A percentile compares a stretch with the other conserved stretches of the same genome.
Conservation (phyloP, 2,329 filamentous ascomycete genomes). For the Aspergillus ruber region DNA sequence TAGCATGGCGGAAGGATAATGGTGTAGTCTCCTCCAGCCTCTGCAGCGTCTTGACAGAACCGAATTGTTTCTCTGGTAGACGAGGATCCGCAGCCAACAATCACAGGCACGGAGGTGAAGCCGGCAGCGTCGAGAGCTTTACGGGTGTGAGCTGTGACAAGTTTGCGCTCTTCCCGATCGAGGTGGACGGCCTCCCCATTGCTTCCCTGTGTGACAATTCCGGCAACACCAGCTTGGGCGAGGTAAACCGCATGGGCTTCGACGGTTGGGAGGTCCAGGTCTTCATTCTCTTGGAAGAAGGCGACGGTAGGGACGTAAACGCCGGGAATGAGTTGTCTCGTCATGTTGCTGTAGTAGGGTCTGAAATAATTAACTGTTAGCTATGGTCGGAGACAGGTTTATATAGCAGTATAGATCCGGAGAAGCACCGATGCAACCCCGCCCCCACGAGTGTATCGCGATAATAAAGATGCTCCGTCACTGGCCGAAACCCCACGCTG, state of each 20-base stretch:
- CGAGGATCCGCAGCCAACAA: conserved; percentile 69
- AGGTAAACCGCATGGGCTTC: conserved; percentile 59
- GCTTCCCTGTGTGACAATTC: conserved; percentile 70
- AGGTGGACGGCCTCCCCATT: conserved; percentile 80
- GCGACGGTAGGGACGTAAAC: conserved; percentile 69
- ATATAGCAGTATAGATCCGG: neutral
- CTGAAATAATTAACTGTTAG: conserved; percentile 8
- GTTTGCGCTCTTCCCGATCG: conserved; percentile 61
- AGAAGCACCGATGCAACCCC: neutral
- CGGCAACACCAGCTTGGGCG: conserved; percentile 64
- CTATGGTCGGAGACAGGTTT: neutral
- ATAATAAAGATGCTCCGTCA: neutral
- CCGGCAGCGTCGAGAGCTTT: conserved; percentile 62
- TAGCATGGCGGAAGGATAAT: conserved; percentile 71
- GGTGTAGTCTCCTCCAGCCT: conserved; percentile 66
- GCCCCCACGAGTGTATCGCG: neutral
- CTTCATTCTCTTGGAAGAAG: conserved; percentile 63
- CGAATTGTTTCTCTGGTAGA: conserved; percentile 67
- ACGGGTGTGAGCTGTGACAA: conserved; percentile 64
- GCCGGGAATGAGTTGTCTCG: conserved; percentile 37
- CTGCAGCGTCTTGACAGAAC: conserved; percentile 61
- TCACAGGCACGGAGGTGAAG: conserved; percentile 60
- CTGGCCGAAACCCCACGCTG: neutral
- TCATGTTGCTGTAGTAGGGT: conserved; percentile 3
- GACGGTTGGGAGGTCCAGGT: conserved; percentile 59